Evolutionary conservation across 2,329 filamentous ascomycete species (phyloP).

Genomic region (Cladosporium velox): DNA sequence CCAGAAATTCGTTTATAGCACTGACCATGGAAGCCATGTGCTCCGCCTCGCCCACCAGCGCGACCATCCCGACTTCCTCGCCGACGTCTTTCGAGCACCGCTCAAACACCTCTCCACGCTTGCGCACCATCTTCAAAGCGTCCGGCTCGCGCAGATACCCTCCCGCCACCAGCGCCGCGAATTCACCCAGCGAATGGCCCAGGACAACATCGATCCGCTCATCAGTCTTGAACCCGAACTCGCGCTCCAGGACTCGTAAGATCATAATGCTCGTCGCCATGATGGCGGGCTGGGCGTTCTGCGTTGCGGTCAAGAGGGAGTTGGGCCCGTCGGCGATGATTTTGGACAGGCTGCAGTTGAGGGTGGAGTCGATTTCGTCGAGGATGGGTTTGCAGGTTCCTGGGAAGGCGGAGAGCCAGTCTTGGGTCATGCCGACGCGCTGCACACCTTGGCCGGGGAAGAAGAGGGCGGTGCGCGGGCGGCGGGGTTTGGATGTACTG

Average conservation of each 20-base stretch:
- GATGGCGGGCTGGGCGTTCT: conserved; percentile 91
- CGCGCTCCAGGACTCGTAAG: conserved; percentile 78
- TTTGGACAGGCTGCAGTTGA: conserved; percentile 72
- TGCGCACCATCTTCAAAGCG: conserved; percentile 73
- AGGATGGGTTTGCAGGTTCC: conserved; percentile 72
- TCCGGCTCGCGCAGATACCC: conserved; percentile 78
- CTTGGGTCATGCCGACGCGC: conserved; percentile 45
- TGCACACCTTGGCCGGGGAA: conserved; percentile 43
- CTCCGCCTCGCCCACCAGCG: conserved; percentile 81
- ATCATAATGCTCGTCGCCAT: conserved; percentile 94
- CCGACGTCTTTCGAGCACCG: conserved; percentile 69
- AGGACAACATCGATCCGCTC: conserved; percentile 78
- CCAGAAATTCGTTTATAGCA: conserved; percentile 78
- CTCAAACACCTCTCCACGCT: conserved; percentile 80
- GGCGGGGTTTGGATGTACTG: conserved; percentile 28
- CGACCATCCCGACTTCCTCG: conserved; percentile 89
- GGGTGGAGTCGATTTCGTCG: conserved; percentile 78
- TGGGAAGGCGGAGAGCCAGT: conserved; percentile 87
- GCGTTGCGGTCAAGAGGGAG: conserved; percentile 73
- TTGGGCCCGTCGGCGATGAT: conserved; percentile 81
- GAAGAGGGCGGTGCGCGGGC: conserved; percentile 41
- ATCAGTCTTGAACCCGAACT: conserved; percentile 74
- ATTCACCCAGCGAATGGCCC: conserved; percentile 90
- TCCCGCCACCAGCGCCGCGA: conserved; percentile 83
- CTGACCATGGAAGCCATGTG: conserved; percentile 70